A percentile compares a stretch with the other conserved stretches of the same genome.
Conservation (phyloP, 495 filamentous ascomycete genomes). For the Penicillium daleae region DNA sequence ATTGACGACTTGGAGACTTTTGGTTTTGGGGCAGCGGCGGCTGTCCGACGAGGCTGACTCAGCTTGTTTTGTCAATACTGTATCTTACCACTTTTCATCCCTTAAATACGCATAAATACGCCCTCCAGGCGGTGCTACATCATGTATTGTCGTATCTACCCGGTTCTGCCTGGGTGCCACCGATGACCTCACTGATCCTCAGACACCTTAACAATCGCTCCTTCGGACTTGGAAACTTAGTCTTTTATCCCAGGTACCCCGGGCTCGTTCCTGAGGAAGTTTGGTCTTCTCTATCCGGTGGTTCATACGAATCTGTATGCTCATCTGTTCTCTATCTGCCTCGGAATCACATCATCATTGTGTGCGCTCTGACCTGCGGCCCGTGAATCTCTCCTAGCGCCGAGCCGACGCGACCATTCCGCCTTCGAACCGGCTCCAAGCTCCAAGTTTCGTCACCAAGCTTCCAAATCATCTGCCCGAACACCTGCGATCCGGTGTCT, state of each 20-base stretch:
- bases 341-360: constrained; percentile 11
- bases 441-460: constrained; percentile 10
- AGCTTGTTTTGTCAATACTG: neutral
- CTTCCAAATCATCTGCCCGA: neutral
- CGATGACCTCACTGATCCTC: constrained; percentile 36
- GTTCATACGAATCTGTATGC: neutral
- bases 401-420: constrained; percentile 38
- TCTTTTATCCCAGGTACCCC: constrained; percentile 10
- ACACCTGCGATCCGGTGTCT: neutral
- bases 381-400: constrained; percentile 31
- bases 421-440: constrained; percentile 12
- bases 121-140: neutral
- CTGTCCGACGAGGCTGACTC: constrained; percentile 10
- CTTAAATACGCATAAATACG: neutral
- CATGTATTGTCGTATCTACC: constrained; percentile 3
- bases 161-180: constrained; percentile 18
- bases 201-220: neutral
- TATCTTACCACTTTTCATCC: neutral
- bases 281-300: neutral
- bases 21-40: neutral
- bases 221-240: constrained; percentile 1
- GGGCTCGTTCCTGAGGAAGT: constrained; percentile 8
- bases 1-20: neutral
- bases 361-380: constrained; percentile 21
- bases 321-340: constrained; percentile 2